Base-by-base conservation (phyloP, 352 stramenopile genomes). In the Globisporangium irregulare region DNA sequence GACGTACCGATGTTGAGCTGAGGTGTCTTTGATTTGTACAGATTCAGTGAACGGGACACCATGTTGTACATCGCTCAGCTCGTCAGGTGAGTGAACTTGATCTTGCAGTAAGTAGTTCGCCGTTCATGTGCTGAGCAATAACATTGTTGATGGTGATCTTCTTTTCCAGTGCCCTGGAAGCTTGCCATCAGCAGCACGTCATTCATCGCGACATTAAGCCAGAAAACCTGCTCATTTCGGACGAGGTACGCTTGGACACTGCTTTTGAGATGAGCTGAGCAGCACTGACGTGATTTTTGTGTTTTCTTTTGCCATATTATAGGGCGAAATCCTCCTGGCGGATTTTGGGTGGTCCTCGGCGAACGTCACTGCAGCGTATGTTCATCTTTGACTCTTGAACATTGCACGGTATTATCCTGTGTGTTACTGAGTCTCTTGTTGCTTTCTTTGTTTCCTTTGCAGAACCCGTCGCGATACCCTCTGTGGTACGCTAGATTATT, bases 261-360 rank as follows among this genome's bases (percentile, higher is more conserved):
- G 25, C 5, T 34, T 27, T 15, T 24, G 24, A 53, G 46, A 53
- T 53, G 24, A n/a, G 22, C 34, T 51, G 18, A 7, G 14, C 10
- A 25, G 22, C 25, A 62, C 18, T 70, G 3, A 51, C 20, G 18
- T 50, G 43, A 7, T 51, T 24, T 12, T 55, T 54, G 64, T 38
- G 25, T 24, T 66, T 22, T 5, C 38, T 56, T 12, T 66, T 22
- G 29, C 22, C 38, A 18, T 43, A 38, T 36, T 24, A 9, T 57
- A 90, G 76, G 90, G 93, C 53, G 95, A 98, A 69, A 93, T 99
- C 38, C 98, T 99, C 73, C 94, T 99, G 59, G 98, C 95, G 5
- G 98, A 99, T 75, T 99, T 99, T 80, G 98, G 98, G n/a, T 99
- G 97, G 97, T 99, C 96, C 0, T 98, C 72, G 75, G 79, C 86